Evolutionary conservation across 306 rosid species (phyloP).

Genomic region (Pterocarpus macrocarpus): DNA sequence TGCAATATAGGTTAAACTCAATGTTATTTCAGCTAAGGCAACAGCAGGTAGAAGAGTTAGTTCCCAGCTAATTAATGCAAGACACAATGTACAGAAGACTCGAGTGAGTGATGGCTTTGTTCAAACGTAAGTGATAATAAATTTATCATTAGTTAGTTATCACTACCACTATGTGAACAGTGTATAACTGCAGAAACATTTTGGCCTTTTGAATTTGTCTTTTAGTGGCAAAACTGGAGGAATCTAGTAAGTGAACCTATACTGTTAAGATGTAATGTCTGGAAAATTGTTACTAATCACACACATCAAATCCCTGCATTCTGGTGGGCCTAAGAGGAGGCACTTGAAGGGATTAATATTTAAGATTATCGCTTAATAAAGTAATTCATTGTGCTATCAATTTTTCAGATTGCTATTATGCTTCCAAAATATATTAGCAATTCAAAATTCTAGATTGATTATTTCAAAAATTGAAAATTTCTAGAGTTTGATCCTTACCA

Average conservation of each 20-base stretch:
- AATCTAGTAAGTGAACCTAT: conserved; percentile 15
- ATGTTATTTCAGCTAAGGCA: conserved; percentile 61
- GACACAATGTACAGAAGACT: conserved; percentile 60
- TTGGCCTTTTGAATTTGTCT: conserved; percentile 21
- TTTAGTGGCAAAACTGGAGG: conserved; percentile 24
- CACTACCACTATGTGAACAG: conserved; percentile 15
- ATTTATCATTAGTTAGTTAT: conserved; percentile 35
- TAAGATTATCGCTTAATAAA: not conserved
- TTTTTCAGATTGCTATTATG: not conserved
- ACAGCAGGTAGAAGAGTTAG: conserved; percentile 54
- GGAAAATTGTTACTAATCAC: conserved; percentile 1
- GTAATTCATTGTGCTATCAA: not conserved
- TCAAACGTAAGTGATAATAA: conserved; percentile 67
- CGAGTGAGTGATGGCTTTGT: conserved; percentile 78
- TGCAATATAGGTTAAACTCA: conserved; percentile 30
- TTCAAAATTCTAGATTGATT: not conserved
- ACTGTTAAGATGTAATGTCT: not conserved
- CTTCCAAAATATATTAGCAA: not conserved
- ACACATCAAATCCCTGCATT: not conserved
- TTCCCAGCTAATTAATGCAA: conserved; percentile 54
- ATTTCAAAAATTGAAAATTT: not conserved
- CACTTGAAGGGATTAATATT: conserved; percentile 22
- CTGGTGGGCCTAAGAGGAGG: not conserved
- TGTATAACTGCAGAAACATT: not conserved
- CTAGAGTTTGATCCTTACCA: not conserved